Conservation (phyloP, 2,329 filamentous ascomycete species). For the Acrodontium crateriforme region DNA sequence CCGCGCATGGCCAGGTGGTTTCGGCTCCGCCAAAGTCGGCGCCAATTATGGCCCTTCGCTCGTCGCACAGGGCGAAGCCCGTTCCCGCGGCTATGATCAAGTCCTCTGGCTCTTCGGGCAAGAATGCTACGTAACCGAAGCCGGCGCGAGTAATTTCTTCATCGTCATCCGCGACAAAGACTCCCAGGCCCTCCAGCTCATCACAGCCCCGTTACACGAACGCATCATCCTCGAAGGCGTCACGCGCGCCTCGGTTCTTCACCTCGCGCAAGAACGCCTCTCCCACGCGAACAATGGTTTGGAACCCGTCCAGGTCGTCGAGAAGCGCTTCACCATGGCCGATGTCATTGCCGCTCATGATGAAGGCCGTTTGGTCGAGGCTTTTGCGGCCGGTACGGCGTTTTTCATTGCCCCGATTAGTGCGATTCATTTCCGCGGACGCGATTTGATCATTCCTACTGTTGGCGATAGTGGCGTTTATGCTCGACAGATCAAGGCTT, state of each 20-base stretch:
- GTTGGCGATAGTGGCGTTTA: conserved; percentile 29
- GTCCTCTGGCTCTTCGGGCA: conserved; percentile 85
- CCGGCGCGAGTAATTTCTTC: conserved; percentile 87
- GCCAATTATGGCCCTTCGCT: conserved; percentile 86
- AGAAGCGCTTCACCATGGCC: conserved; percentile 68
- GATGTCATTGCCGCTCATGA: conserved; percentile 59
- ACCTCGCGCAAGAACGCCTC: conserved; percentile 54
- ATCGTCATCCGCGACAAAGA: conserved; percentile 55
- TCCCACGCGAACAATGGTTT: conserved; percentile 14
- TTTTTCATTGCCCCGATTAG: conserved; percentile 36
- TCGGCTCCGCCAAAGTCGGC: conserved; percentile 82
- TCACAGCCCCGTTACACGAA: conserved; percentile 69
- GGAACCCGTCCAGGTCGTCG: conserved; percentile 52
- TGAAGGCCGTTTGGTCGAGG: conserved; percentile 68
- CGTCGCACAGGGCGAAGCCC: conserved; percentile 62
- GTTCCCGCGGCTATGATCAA: conserved; percentile 64
- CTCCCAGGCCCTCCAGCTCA: conserved; percentile 47
- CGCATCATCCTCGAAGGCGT: conserved; percentile 79
- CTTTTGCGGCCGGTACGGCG: conserved; percentile 78
- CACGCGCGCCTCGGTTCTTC: conserved; percentile 66
- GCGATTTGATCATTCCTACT: conserved; percentile 30
- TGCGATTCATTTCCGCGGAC: conserved; percentile 31
- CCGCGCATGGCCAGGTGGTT: conserved; percentile 85
- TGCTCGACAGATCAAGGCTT: conserved; percentile 29
- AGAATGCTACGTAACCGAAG: conserved; percentile 71